A percentile compares a stretch with the other conserved stretches of the same genome.
These are phyloP conservation scores for Geranium brycei DNA, from an alignment of 345 rosid genomes.

Conservation along the genomic window DNA sequence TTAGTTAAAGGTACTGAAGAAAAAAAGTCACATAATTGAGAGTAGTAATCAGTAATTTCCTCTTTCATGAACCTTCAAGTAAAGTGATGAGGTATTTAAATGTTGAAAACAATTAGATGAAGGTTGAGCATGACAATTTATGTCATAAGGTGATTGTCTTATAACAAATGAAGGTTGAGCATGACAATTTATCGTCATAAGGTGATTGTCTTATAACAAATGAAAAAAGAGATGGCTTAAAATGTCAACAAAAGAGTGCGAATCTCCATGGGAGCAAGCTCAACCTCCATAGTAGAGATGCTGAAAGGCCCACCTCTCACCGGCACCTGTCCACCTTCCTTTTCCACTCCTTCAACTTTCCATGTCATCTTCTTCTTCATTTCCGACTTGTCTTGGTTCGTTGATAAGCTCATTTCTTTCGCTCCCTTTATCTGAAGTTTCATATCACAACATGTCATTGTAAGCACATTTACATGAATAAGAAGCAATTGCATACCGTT, in stretches of 20 bases:
- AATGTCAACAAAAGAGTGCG: slow-evolving; percentile 50
- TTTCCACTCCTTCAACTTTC: slow-evolving; percentile 44
- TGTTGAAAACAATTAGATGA: no score
- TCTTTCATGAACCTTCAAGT: no score
- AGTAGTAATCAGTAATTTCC: no score
- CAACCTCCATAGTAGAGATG: slow-evolving; percentile 31
- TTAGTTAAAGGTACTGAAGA: no score
- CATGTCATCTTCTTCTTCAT: slow-evolving; percentile 47
- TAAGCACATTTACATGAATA: neutral
- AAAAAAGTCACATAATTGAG: no score
- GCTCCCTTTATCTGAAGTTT: slow-evolving; percentile 39
- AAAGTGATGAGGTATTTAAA: no score
- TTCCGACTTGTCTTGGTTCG: slow-evolving; percentile 50
- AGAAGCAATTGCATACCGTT: slow-evolving; percentile 22
- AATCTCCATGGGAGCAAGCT: slow-evolving; percentile 74
- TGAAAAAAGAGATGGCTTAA: slow-evolving; percentile 2
- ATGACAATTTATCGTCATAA: no score
- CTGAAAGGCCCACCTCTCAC: slow-evolving; percentile 43
- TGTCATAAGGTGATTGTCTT: no score
- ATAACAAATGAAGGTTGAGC: no score
- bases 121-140: no score
- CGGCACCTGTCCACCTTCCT: slow-evolving; percentile 8
- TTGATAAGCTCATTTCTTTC: slow-evolving; percentile 62
- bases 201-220: no score
- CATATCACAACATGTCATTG: neutral